A percentile compares a stretch with the other conserved stretches of the same genome.
Evolutionary conservation across 768 basidiomycete genomes (phyloP).

Genomic region (Leucocoprinus leucothites): DNA sequence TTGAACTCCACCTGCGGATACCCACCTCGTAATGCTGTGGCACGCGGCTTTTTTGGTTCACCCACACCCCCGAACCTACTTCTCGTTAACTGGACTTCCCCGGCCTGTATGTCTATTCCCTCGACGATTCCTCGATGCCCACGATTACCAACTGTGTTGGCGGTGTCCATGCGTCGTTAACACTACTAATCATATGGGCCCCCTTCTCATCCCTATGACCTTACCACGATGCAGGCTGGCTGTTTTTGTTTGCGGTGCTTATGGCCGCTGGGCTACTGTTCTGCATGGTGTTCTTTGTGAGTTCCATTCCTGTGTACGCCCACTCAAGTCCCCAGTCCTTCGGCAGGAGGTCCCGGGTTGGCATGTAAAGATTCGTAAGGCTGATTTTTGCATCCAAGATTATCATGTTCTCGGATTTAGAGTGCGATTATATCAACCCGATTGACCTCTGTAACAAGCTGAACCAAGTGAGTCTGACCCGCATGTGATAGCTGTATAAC

Average conservation of each 20-base stretch:
- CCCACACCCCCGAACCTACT: too few species aligned
- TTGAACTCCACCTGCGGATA: too few species aligned
- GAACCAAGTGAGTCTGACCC: conserved; percentile 64
- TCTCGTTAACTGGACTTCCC: too few species aligned
- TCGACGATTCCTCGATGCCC: too few species aligned
- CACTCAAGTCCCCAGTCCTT: too few species aligned
- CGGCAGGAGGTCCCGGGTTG: too few species aligned
- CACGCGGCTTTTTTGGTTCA: not conserved
- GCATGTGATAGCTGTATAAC: not conserved
- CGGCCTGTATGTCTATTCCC: too few species aligned
- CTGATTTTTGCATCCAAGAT: conserved; percentile 52
- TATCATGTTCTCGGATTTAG: conserved; percentile 99
- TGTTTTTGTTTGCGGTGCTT: conserved; percentile 95
- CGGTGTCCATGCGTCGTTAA: too few species aligned
- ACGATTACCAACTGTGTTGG: too few species aligned
- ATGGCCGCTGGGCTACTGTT: conserved; percentile 94
- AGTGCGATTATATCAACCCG: conserved; percentile 99
- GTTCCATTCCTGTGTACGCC: too few species aligned
- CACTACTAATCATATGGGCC: too few species aligned
- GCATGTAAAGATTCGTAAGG: not conserved
- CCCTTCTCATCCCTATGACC: not conserved
- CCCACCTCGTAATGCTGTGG: not conserved
- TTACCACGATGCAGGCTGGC: conserved; percentile 65
- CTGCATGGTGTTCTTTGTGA: conserved; percentile 99
- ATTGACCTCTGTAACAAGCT: conserved; percentile 99